Percentiles rank a stretch among this genome's conserved stretches.
These are phyloP conservation scores for Pythium guiyangense DNA, from an alignment of 352 stramenopile genomes.

Conservation along the genomic window DNA sequence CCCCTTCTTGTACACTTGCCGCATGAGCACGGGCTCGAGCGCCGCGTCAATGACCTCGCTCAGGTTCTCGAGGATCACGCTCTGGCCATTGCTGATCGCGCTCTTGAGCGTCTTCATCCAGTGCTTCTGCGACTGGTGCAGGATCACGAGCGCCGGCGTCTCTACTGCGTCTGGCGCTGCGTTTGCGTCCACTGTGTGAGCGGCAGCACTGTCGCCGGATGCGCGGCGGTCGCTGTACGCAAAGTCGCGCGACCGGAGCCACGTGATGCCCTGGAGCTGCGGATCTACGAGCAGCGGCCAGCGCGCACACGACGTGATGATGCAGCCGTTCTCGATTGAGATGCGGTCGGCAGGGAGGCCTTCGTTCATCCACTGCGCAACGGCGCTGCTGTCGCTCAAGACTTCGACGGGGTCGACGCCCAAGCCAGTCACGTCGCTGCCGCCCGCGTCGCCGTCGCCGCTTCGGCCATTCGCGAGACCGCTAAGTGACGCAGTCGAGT, in stretches of 20 bases:
- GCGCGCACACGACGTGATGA: constrained; percentile 83
- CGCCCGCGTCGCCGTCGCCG: not conserved
- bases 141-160: constrained; percentile 42
- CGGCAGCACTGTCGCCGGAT: not conserved
- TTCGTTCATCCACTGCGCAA: constrained; percentile 92
- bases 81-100: constrained; percentile 69
- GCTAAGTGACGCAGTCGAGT: constrained; percentile 3
- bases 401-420: constrained; percentile 82
- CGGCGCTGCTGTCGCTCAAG: constrained; percentile 75
- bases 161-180: not conserved
- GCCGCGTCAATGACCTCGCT: constrained; percentile 82
- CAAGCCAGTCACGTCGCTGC: not conserved
- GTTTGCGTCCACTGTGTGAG: not conserved
- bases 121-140: constrained; percentile 71
- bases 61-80: constrained; percentile 90
- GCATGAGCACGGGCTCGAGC: constrained; percentile 88
- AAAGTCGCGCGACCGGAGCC: constrained; percentile 69
- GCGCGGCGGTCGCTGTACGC: constrained; percentile 9
- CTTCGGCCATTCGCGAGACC: not conserved
- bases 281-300: constrained; percentile 91
- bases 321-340: constrained; percentile 91
- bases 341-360: constrained; percentile 87
- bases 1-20: constrained; percentile 85
- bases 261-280: constrained; percentile 87
- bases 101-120: constrained; percentile 74